phyloP scores from a whole-genome alignment of 495 filamentous ascomycete genomes.

The Eremomyces bilateralis region DNA sequence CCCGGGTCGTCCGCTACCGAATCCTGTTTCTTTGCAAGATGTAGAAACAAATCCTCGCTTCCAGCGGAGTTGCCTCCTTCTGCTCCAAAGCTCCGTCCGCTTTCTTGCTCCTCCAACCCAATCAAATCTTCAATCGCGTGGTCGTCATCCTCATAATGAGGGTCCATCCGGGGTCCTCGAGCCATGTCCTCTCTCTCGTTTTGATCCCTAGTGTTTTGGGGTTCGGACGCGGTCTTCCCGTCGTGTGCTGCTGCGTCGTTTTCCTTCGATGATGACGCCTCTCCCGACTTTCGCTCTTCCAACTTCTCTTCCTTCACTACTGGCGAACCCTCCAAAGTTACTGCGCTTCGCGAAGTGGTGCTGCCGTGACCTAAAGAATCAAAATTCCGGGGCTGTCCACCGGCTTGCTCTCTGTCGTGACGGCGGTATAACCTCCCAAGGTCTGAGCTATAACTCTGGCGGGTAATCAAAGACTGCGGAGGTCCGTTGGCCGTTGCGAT shows the following conservation, averaged over 20 bases:
- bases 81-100: neutral
- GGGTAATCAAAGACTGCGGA: slow-evolving; percentile 24
- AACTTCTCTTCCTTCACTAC: neutral
- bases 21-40: slow-evolving; percentile 39
- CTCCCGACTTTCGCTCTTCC: neutral
- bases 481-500: slow-evolving; percentile 24
- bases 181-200: neutral
- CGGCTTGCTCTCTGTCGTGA: slow-evolving; percentile 1
- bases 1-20: slow-evolving; percentile 24
- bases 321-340: neutral
- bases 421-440: slow-evolving; percentile 11
- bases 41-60: slow-evolving; percentile 41
- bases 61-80: slow-evolving; percentile 2
- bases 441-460: slow-evolving; percentile 16
- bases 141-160: neutral
- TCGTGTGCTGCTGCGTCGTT: too few relatives aligned
- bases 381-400: neutral
- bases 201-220: neutral
- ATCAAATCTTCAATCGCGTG: neutral
- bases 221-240: neutral
- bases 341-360: neutral
- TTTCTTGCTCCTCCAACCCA: neutral
- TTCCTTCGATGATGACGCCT: too few relatives aligned
- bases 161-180: neutral
- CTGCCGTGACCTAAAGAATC: too few relatives aligned